Base-by-base conservation (phyloP, 257 asterid species). In the Nyctanthes arbortristis region DNA sequence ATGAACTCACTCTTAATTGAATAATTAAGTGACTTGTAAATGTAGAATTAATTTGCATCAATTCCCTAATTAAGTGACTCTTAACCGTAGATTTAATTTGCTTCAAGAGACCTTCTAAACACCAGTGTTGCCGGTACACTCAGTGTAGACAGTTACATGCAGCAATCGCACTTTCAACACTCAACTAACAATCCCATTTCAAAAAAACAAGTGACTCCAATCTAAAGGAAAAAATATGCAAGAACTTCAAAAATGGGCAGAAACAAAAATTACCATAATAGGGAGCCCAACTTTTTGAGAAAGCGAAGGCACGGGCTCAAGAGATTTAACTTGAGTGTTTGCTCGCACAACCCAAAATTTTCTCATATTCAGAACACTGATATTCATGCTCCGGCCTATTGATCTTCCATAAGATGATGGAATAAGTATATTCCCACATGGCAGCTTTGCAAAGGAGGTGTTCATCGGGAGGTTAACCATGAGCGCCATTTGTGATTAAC, bases 201-300 rank as follows among this genome's bases (percentile, higher is more conserved):
- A 35, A 79, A 7, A 16, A 56, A 56, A 47, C 65, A 29, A 45
- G 40, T 40, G 57, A 31, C 58, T 58, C 11, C 49, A 30, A 30
- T 43, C 47, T 49, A 1, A 32, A 8, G 37, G 31, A 52, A 45
- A 45, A 37, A 20, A 60, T n/a, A n/a, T 4, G 45, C 39, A 43
- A 18, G 30, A 64, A 25, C 69, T 13, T 10, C 27, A 68, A 36
- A 43, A 45, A 24, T 1, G 3, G 2, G 24, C 30, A 22, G 24
- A 22, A 24, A 0, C 24, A 20, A 16, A 52, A 7, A 52, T 52
- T 80, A 87, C 93, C 93, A 87, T 87, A 35, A 87, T 77, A 2
- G 90, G 75, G 49, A 78, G 63, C 39, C 82, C 82, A 40, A 25
- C 27, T 43, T 67, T 75, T 67, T 60, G 73, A 39, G 77, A 45